A percentile compares a stretch with the other conserved stretches of the same genome.
phyloP scores from a whole-genome alignment of 2,329 filamentous ascomycete genomes.

The Epicoccum nigrum region DNA sequence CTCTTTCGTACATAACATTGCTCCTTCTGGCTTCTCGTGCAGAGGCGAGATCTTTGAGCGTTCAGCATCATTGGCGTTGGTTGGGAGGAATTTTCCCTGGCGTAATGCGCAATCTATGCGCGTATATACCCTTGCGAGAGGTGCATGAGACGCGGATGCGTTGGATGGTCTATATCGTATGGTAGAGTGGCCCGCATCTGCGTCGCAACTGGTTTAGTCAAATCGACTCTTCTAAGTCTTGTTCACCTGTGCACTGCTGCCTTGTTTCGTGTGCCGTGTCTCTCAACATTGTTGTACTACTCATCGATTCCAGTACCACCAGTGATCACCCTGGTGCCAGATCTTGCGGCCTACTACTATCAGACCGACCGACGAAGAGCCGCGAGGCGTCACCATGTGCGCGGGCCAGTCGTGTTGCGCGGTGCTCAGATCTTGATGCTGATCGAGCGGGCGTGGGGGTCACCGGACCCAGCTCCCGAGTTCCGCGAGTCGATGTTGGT shows the following conservation, averaged over 20 bases:
- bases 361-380: neutral
- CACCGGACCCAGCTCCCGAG: neutral
- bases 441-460: constrained; percentile 2
- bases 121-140: constrained; percentile 6
- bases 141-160: neutral
- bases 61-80: constrained; percentile 18
- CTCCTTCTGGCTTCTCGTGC: neutral
- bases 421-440: neutral
- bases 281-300: too few species aligned
- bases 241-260: too few species aligned
- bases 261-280: too few species aligned
- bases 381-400: neutral
- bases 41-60: constrained; percentile 8
- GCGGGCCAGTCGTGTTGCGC: neutral
- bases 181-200: neutral
- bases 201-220: neutral
- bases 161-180: too few species aligned
- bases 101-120: neutral
- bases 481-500: neutral
- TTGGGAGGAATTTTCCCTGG: neutral
- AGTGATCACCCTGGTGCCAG: too few species aligned
- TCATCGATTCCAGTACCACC: too few species aligned
- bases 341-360: too few species aligned
- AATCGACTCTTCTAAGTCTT: too few species aligned
- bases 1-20: constrained; percentile 1